Evolutionary conservation across 2,329 filamentous ascomycete species (phyloP).

Genomic region (Pestalotiopsis fici): DNA sequence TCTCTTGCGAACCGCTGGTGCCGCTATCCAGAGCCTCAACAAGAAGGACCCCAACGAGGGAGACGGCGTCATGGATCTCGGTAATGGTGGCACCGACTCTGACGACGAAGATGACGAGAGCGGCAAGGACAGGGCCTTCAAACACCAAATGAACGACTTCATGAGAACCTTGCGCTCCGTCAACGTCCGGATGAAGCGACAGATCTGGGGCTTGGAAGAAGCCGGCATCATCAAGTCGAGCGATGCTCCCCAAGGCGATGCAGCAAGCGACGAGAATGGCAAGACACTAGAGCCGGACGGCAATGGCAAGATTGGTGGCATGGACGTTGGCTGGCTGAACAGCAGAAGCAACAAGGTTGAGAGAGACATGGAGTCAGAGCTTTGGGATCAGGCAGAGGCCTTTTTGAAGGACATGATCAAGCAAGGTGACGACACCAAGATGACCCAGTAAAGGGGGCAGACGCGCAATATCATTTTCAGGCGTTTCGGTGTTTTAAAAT

Average conservation of each 20-base stretch:
- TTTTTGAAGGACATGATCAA: slow-evolving; percentile 7
- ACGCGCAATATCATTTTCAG: background rate
- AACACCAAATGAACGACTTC: slow-evolving; percentile 65
- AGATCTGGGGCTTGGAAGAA: slow-evolving; percentile 81
- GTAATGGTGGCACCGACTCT: slow-evolving; percentile 7
- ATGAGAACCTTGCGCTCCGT: slow-evolving; percentile 73
- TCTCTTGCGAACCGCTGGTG: slow-evolving; percentile 59
- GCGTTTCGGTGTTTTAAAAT: background rate
- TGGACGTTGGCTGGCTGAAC: slow-evolving; percentile 90
- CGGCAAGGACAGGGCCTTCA: slow-evolving; percentile 57
- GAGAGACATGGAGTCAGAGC: slow-evolving; percentile 79
- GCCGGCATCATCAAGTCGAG: slow-evolving; percentile 64
- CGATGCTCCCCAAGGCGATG: background rate
- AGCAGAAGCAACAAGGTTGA: slow-evolving; percentile 81
- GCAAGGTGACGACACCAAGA: background rate
- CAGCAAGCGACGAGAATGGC: slow-evolving; percentile 6
- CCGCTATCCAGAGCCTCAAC: slow-evolving; percentile 65
- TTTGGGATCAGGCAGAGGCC: slow-evolving; percentile 53
- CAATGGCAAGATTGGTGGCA: slow-evolving; percentile 54
- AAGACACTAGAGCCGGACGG: slow-evolving; percentile 54
- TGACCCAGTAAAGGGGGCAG: background rate
- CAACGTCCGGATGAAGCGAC: slow-evolving; percentile 72
- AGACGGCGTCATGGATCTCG: slow-evolving; percentile 6
- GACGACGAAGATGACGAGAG: slow-evolving; percentile 9
- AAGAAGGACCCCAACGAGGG: slow-evolving; percentile 39